Base-by-base conservation (phyloP, 1,284 basidiomycete species). In the Coniophora puteana region DNA sequence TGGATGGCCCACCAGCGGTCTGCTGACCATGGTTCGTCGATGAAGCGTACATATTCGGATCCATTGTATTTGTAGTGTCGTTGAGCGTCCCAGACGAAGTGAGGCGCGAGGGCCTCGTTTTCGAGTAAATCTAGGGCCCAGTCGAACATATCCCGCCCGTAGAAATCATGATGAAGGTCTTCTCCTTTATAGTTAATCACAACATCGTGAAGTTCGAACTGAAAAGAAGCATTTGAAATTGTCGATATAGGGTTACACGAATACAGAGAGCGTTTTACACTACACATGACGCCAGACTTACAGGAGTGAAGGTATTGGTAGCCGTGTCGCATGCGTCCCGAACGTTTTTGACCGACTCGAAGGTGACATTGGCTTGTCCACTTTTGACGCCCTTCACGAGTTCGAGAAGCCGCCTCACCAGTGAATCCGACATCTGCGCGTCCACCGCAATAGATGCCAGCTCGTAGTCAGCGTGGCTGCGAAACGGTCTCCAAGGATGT, bases 111-210 rank as follows among this genome's bases (percentile, higher is more conserved):
- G 3, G 22, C 3, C 2, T 52, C 51, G 36, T 61, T 50, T 4
- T 40, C 21, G 1, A 60, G n/a, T 6, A 54, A 38, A 28, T 53
- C 51, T 1, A 46, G n/a, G 0, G 40, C 43, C 55, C 57, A 61
- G 6, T 58, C 47, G 52, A 53, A 59, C 0, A 59, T 30, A 7
- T 48, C 40, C 1, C 50, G 50, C 11, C 18, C 24, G 12, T 44
- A 33, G 2, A 54, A 23, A 13, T 47, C 43, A 38, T 35, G 54
- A 3, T 18, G 27, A 12, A 22, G 36, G 4, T 41, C 41, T 55
- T 65, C 11, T 54, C 60, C 52, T 61, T 61, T 55, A 68, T 53
- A 47, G 49, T 52, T 44, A 46, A 45, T n/a, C n/a, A n/a, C n/a
- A n/a, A n/a, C n/a, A n/a, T n/a, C 49, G 53, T 44, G 46, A 45